Conservation (phyloP, 139 green algal genomes). For the Closterium sp. region DNA sequence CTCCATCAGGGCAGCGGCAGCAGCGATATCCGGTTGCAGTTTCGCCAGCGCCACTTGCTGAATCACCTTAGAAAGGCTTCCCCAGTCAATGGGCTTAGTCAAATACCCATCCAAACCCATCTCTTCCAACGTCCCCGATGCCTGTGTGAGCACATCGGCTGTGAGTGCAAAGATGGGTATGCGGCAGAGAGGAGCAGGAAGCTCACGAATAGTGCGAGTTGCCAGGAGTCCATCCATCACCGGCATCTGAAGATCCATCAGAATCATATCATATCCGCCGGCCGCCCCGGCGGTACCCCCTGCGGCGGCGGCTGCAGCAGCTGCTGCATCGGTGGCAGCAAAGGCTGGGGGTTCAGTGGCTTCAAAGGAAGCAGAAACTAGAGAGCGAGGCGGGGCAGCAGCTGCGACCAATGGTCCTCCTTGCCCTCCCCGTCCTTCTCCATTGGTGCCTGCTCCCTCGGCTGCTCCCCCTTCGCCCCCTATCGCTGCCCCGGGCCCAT, state of each 20-base stretch:
- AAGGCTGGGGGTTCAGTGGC: background rate
- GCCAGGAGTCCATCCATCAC: constrained; percentile 79
- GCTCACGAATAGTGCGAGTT: constrained; percentile 39
- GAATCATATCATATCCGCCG: constrained; percentile 71
- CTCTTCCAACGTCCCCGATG: constrained; percentile 15
- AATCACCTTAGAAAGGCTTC: constrained; percentile 37
- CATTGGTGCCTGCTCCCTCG: background rate
- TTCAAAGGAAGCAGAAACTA: background rate
- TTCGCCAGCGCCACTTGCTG: background rate
- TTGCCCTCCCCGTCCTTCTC: background rate
- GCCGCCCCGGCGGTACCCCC: too few relatives aligned
- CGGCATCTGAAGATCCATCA: constrained; percentile 91
- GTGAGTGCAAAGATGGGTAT: constrained; percentile 48
- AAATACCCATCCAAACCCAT: constrained; percentile 47
- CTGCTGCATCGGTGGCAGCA: background rate
- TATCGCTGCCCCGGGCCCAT: background rate
- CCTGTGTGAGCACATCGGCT: constrained; percentile 37
- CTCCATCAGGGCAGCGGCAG: background rate
- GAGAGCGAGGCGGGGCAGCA: background rate
- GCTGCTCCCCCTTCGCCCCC: background rate
- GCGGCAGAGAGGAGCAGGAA: background rate
- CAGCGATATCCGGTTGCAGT: background rate
- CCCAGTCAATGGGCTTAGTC: constrained; percentile 49
- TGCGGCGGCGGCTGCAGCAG: background rate
- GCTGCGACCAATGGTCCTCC: background rate